phyloP scores from a whole-genome alignment of 202 grass and related monocot species.

The Setaria viridis region DNA sequence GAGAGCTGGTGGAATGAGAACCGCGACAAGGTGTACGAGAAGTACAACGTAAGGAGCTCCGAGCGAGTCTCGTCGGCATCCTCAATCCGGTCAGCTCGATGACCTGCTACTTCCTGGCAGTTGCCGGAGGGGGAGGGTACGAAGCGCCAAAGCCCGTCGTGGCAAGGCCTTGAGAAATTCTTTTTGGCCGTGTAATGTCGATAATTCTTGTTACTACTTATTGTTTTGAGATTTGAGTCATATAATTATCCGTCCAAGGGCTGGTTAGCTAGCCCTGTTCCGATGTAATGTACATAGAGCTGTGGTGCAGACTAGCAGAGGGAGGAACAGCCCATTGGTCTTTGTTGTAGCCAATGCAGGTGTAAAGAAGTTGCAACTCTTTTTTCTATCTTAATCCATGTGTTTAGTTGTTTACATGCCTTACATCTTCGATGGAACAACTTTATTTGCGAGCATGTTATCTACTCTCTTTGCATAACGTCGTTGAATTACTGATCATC shows the following conservation, averaged over 20 bases:
- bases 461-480: no score
- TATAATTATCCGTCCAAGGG: not conserved
- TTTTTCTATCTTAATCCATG: not conserved
- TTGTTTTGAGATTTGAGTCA: conserved; percentile 21
- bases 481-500: no score
- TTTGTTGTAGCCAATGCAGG: conserved; percentile 32
- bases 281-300: conserved; percentile 52
- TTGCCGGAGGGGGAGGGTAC: not conserved
- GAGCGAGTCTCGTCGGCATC: conserved; percentile 66
- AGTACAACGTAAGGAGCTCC: conserved; percentile 63
- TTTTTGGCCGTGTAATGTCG: conserved; percentile 33
- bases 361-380: conserved; percentile 13
- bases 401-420: no score
- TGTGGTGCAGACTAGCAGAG: no score
- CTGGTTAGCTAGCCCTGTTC: not conserved
- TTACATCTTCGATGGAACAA: no score
- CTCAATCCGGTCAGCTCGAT: conserved; percentile 53
- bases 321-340: not conserved
- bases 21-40: conserved; percentile 71
- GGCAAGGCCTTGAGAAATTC: not conserved
- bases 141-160: not conserved
- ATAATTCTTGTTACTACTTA: conserved; percentile 28
- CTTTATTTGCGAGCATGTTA: no score
- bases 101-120: not conserved
- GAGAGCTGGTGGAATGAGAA: conserved; percentile 92